These are phyloP conservation scores for Penicillium waksmanii DNA, from an alignment of 495 filamentous ascomycete species.

Conservation along the genomic window DNA sequence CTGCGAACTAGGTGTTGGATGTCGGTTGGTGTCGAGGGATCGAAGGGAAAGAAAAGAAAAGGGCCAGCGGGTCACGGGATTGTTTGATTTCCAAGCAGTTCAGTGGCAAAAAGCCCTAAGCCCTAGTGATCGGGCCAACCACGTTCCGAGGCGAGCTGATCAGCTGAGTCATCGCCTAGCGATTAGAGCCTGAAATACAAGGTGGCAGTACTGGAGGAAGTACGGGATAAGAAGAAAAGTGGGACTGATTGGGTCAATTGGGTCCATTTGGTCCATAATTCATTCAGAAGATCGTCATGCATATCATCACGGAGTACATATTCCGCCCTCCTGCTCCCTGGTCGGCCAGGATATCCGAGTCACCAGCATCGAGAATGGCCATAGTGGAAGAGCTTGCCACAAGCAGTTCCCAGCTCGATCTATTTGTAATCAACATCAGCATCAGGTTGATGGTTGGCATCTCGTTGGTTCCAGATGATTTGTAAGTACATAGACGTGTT, in stretches of 20 bases:
- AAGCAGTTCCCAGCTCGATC: conserved; percentile 90
- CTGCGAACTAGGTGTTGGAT: conserved; percentile 51
- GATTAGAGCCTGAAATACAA: background rate
- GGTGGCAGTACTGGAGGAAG: background rate
- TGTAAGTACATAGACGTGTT: too few relatives aligned
- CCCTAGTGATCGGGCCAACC: conserved; percentile 44
- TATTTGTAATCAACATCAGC: conserved; percentile 39
- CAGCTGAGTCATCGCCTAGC: conserved; percentile 27
- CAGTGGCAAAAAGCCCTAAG: conserved; percentile 53
- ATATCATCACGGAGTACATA: background rate
- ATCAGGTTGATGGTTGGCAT: too few relatives aligned
- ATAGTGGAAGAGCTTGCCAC: conserved; percentile 88
- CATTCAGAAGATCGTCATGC: background rate
- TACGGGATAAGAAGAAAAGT: background rate
- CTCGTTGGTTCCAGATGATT: too few relatives aligned
- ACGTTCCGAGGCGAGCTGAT: conserved; percentile 14
- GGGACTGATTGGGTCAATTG: background rate
- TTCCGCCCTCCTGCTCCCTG: conserved; percentile 39
- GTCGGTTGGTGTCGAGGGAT: conserved; percentile 46
- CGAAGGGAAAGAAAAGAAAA: conserved; percentile 42
- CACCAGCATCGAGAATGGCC: conserved; percentile 94
- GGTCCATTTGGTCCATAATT: background rate
- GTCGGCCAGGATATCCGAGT: conserved; percentile 84
- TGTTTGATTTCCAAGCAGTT: conserved; percentile 56
- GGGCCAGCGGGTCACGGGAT: conserved; percentile 39